Base-by-base conservation (phyloP, 192 early-diverging fungal genomes). In the Coemansia sp. region DNA sequence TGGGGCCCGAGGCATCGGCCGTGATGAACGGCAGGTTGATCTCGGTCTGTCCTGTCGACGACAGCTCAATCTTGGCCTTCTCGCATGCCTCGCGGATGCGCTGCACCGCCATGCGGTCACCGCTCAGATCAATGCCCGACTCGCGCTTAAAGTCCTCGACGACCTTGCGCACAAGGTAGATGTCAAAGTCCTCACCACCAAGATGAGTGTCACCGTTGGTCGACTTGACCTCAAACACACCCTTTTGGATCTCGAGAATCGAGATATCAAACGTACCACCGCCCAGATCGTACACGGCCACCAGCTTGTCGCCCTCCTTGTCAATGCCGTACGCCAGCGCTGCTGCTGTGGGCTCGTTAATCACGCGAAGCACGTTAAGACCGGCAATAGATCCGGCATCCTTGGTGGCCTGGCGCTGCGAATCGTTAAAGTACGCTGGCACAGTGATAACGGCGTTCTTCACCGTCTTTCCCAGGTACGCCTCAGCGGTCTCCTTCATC, bases 181-280 rank as follows among this genome's bases (percentile, higher is more conserved):
- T 87, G 68, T 91, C 89, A 74, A 88, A 89, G 69, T 89, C 90
- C 74, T 91, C 90, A 59, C 90, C 90, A 72, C 90, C 90, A 9
- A 92, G 77, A 27, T 87, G 86, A 4, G 96, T 98, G 82, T 98
- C 94, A 66, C 96, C 96, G 72, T 96, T 96, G 68, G 96, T 98
- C 39, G 93, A 94, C 85, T 96, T 96, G 76, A 98, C 96, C 80
- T 98, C 96, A 64, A 98, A 98, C 14, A 98, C 96, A 68, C 94
- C 94, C 72, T 94, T 92, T 64, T 97, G 93, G 63, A 98, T 97
- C 77, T 96, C 94, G n/a, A 98, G 84, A 61, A 98, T 90, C 47
- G 94, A 96, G 81, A 98, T 91, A 94, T 98, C 96, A 72, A 98
- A 98, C n/a, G 96, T 98, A 71, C 96, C 96, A 82, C 96, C 96